A percentile compares a stretch with the other conserved stretches of the same genome.
Conservation (phyloP, 768 basidiomycete genomes). For the Kwoniella heveanensis region DNA sequence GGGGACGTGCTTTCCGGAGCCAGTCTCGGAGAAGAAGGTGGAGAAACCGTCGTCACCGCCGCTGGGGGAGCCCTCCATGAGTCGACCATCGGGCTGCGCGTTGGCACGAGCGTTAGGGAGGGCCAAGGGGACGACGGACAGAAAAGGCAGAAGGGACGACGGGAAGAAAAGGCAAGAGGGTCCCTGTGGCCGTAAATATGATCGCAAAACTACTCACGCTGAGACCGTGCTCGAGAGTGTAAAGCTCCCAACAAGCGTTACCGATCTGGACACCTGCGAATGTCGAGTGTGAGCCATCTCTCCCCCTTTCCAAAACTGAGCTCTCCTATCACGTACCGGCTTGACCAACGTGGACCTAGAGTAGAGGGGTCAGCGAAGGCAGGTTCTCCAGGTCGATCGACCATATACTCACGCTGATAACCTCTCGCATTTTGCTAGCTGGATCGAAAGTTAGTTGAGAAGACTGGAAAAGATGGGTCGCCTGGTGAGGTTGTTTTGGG, state of each 20-base stretch:
- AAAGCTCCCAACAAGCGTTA: conserved; percentile 99
- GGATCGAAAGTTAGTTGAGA: conserved; percentile 8
- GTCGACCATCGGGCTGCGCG: conserved; percentile 88
- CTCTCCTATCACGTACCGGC: conserved; percentile 59
- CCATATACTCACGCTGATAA: conserved; percentile 73
- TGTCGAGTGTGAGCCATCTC: background rate
- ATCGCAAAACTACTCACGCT: conserved; percentile 71
- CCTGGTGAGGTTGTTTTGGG: background rate
- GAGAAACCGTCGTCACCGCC: conserved; percentile 87
- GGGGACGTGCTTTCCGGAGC: conserved; percentile 94
- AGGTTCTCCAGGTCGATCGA: background rate
- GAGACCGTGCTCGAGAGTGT: conserved; percentile 97
- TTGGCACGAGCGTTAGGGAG: background rate
- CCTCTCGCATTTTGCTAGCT: conserved; percentile 60
- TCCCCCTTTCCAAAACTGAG: background rate
- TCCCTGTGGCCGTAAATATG: conserved; percentile 3
- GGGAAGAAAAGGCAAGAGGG: no score
- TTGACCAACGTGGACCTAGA: conserved; percentile 81
- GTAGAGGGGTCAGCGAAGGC: conserved; percentile 18
- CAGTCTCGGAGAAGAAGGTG: conserved; percentile 99
- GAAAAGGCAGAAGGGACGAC: no score
- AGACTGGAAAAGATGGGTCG: conserved; percentile 13
- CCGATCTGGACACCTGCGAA: conserved; percentile 62
- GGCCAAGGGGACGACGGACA: no score
- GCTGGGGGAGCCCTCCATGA: conserved; percentile 74